Evolutionary conservation across 805 yeast species (phyloP), one percentile per base, ranked within the genome.

Genomic region (Kuraishia capsulata): DNA sequence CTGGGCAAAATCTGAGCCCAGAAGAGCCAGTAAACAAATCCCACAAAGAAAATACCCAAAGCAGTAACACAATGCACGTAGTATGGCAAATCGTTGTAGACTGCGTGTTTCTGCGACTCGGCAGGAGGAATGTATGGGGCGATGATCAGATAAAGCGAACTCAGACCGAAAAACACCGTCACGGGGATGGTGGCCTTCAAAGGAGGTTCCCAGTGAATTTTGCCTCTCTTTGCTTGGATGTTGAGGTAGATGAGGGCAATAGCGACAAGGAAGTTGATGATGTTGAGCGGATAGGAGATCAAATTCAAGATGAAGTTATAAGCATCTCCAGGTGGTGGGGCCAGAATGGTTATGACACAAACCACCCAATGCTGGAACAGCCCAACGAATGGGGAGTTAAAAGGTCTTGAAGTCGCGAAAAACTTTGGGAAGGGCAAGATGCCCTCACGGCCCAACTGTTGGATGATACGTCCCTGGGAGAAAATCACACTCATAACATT

Each of bases 261-360:
- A 14, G 82, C 78, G 30, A 85, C 76, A 33, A 67, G 65, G 24
- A 79, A 63, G 56, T 84, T 81, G 50, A 85, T 81, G 37, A 85
- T 79, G 52, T 85, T 81, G 62, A 80, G 71, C 37, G 95, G 90
- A 56, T 85, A 85, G 2, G 90, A 78, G 49, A 83, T 81, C 64
- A 86, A 67, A 60, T 86, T 85, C 57, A 82, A 56, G 48, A 85
- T 75, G 55, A 86, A 81, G 57, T 82, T 81, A 63, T 83, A 85
- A 36, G 94, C 94, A 53, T 84, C 94, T 40, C 92, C 94, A 20
- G 89, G 84, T 16, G 92, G 90, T 32, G 86, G 85, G 4, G 90
- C 92, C 34, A 83, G 52, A 43, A 86, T 75, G 36, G 88, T 78
- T 38, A 85, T 66, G 30, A 81, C 60, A 63, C 89, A 83, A 14